A percentile compares a stretch with the other conserved stretches of the same genome.
Evolutionary conservation across 768 basidiomycete genomes (phyloP).

Genomic region (Lentinula aciculospora): DNA sequence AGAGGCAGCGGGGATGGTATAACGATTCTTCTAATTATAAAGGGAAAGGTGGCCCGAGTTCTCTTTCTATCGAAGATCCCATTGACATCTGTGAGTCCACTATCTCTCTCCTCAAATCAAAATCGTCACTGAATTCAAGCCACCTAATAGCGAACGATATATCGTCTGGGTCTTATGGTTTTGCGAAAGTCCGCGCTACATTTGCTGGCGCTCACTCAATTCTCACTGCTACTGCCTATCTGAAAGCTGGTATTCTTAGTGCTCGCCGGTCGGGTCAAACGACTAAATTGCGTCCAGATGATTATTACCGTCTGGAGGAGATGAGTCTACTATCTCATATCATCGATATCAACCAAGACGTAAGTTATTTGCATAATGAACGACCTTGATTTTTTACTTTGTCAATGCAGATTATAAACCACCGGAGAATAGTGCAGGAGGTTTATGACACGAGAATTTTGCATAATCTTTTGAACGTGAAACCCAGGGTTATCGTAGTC

Average conservation of each 20-base stretch:
- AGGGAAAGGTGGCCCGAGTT: conserved; percentile 12
- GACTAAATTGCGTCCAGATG: conserved; percentile 16
- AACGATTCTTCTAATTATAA: conserved; percentile 37
- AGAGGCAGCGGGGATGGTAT: conserved; percentile 77
- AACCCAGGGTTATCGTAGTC: conserved; percentile 12
- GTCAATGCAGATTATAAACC: conserved; percentile 38
- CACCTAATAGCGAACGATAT: conserved; percentile 78
- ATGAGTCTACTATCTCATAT: conserved; percentile 54
- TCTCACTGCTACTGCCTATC: conserved; percentile 68
- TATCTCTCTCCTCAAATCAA: background rate
- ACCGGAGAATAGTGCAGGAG: conserved; percentile 40
- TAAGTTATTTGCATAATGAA: conserved; percentile 17
- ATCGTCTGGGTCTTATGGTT: conserved; percentile 80
- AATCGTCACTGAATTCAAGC: background rate
- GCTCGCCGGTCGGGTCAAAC: background rate
- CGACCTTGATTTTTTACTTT: background rate
- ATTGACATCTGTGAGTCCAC: conserved; percentile 77
- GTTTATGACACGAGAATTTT: conserved; percentile 37
- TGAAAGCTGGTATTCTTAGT: conserved; percentile 22
- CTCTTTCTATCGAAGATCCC: conserved; percentile 91
- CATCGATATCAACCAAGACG: conserved; percentile 55
- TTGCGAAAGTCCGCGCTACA: conserved; percentile 74
- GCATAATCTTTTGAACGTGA: conserved; percentile 38
- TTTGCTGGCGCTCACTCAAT: conserved; percentile 79
- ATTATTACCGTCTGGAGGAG: conserved; percentile 28